A percentile compares a stretch with the other conserved stretches of the same genome.
phyloP scores from a whole-genome alignment of 2,329 filamentous ascomycete species.

The Purpureocillium lavendulum region DNA sequence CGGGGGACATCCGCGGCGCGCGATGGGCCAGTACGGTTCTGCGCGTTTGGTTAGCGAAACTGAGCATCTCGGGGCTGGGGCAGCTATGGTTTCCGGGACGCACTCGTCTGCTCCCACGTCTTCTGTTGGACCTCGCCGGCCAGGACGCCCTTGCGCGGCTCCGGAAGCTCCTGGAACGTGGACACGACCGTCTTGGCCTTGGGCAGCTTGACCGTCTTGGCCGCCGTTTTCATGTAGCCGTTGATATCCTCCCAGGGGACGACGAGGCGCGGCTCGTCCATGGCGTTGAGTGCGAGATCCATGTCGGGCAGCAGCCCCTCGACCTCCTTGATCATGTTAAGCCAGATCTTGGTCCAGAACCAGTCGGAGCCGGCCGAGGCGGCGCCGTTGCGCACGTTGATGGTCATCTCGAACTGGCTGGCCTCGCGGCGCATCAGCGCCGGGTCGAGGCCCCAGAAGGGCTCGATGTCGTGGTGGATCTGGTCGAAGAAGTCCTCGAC shows the following conservation, averaged over 20 bases:
- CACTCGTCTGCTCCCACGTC: constrained; percentile 44
- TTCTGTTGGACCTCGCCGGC: constrained; percentile 27
- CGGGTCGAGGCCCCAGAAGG: constrained; percentile 46
- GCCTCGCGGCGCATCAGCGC: constrained; percentile 42
- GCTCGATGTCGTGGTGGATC: constrained; percentile 52
- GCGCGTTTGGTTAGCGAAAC: no score
- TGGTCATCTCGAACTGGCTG: constrained; percentile 50
- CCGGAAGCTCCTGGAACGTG: constrained; percentile 33
- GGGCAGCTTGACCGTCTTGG: constrained; percentile 34
- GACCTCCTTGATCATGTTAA: constrained; percentile 43
- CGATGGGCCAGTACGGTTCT: constrained; percentile 50
- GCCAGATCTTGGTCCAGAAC: constrained; percentile 52
- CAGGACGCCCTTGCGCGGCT: constrained; percentile 25
- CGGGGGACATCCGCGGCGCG: constrained; percentile 52
- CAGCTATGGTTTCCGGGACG: constrained; percentile 13
- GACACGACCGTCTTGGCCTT: constrained; percentile 34
- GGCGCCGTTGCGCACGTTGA: constrained; percentile 44
- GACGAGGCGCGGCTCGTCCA: constrained; percentile 59
- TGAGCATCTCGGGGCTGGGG: no score
- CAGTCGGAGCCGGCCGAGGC: constrained; percentile 44
- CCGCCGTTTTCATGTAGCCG: constrained; percentile 42
- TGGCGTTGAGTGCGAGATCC: constrained; percentile 57
- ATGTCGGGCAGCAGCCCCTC: constrained; percentile 54
- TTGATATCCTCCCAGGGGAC: constrained; percentile 56
- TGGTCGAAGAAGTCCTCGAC: constrained; percentile 59